Evolutionary conservation across 176 grass and related monocot species (phyloP), one percentile per base, ranked within the genome.

Genomic region (Miscanthus lutarioriparius): DNA sequence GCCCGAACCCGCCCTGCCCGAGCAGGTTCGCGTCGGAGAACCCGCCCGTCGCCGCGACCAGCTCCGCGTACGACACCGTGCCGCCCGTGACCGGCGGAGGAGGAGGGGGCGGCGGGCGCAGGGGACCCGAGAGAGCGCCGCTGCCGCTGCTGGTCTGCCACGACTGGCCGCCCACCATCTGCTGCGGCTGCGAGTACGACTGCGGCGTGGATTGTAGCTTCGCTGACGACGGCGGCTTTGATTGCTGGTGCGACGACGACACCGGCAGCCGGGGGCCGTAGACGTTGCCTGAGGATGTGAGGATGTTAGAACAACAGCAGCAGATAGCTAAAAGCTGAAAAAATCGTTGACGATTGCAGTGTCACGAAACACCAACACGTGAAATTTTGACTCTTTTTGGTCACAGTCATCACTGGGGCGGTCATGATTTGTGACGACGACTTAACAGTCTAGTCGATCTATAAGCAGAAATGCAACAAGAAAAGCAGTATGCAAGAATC

Each of bases 1-100:
- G 87, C 5, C 96, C 96, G 63, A 98, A 98, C 22, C 96, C 96
- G 43, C 96, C 96, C 75, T 93, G 86, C 0, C 96, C 96, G 1
- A 98, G 90, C 67, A 98, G 85, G 76, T 95, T 95, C 1, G 68
- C 77, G 5, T 95, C 91, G 26, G 93, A 80, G 86, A 98, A 98
- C 54, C 91, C 91, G 25, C 14, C 72, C 6, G 96, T 92, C 58
- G 93, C 91, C 59, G 40, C 76, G 5, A 54, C 67, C 45, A 98
- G 78, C 72, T 93, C 91, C 19, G 87, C 96, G 43, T 95, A 98
- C 16, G 78, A 85, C 38, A 88, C 86, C 32, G 89, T 51, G 54
- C 87, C 87, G n/a, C 83, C 82, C 0, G 79, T 39, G 2, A 87
- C 12, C 16, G 36, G 25, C 4, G 47, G 69, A 0, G 33, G 76